Percentiles rank a stretch among this genome's conserved stretches.
Evolutionary conservation across 148 eudicot genomes (phyloP).

Genomic region (Silene conica): DNA sequence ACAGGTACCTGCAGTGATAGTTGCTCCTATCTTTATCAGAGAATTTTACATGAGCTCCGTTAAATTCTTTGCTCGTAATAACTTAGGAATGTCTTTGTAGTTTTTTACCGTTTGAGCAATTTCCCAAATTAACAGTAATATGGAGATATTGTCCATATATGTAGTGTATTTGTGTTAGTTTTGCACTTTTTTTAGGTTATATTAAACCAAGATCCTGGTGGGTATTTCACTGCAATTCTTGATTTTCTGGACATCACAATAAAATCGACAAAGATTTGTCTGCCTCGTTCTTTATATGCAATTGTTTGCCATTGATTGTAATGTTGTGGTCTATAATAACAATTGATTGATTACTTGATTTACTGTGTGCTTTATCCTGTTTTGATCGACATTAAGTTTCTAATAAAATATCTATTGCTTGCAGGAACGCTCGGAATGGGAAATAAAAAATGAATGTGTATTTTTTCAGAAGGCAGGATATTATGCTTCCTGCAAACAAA

Average conservation of each 20-base stretch:
- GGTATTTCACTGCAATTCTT: background rate
- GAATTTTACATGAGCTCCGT: background rate
- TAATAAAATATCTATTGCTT: no score
- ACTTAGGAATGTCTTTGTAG: background rate
- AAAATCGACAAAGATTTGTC: background rate
- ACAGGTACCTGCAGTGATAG: slow-evolving; percentile 48
- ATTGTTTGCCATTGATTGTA: no score
- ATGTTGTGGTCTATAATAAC: no score
- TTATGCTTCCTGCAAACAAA: no score
- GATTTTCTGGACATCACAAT: background rate
- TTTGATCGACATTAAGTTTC: no score
- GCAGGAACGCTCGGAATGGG: no score
- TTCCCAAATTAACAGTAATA: background rate
- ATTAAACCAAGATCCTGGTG: no score
- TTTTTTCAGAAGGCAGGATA: no score
- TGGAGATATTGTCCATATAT: background rate
- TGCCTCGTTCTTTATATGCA: no score
- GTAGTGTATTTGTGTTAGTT: background rate
- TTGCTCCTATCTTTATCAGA: slow-evolving; percentile 11
- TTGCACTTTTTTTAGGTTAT: background rate
- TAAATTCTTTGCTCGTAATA: background rate
- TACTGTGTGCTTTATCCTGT: no score
- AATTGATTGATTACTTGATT: no score
- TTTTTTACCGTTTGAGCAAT: background rate
- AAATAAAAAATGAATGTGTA: no score